These are phyloP conservation scores for Mortierella sp. DNA, from an alignment of 371 early-diverging fungal genomes.

Conservation along the genomic window DNA sequence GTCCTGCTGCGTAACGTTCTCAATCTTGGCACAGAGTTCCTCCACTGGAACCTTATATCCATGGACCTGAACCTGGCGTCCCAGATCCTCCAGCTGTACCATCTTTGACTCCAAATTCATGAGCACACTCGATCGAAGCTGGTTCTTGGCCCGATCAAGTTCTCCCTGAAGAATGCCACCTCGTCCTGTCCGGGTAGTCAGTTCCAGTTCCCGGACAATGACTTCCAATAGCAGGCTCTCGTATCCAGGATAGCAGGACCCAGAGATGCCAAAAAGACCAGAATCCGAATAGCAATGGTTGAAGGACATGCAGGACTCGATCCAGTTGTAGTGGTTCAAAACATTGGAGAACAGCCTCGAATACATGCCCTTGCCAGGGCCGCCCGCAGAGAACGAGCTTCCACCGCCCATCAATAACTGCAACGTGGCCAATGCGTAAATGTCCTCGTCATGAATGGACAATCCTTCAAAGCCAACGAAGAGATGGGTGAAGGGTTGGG, in stretches of 20 bases:
- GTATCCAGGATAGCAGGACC: conserved; percentile 82
- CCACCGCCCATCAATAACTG: conserved; percentile 96
- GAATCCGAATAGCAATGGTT: conserved; percentile 92
- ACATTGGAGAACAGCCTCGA: conserved; percentile 95
- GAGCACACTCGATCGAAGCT: conserved; percentile 88
- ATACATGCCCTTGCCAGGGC: conserved; percentile 99
- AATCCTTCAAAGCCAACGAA: conserved; percentile 91
- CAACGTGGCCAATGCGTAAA: conserved; percentile 91
- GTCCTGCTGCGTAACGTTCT: conserved; percentile 75
- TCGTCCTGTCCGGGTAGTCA: conserved; percentile 67
- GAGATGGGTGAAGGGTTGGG: conserved; percentile 81
- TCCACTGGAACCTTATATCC: conserved; percentile 79
- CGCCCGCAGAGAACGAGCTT: conserved; percentile 96
- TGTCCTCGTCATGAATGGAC: conserved; percentile 83
- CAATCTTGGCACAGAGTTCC: conserved; percentile 83
- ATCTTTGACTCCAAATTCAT: conserved; percentile 94
- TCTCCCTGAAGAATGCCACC: conserved; percentile 67
- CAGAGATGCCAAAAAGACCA: conserved; percentile 93
- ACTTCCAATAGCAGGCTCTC: conserved; percentile 79
- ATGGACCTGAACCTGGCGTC: conserved; percentile 88
- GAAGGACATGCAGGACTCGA: conserved; percentile 92
- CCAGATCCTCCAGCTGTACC: conserved; percentile 95
- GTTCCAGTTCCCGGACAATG: conserved; percentile 82
- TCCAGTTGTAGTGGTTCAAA: conserved; percentile 93
- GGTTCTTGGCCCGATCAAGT: conserved; percentile 93